phyloP scores from a whole-genome alignment of 805 yeast species.

The Starmerella floris region DNA sequence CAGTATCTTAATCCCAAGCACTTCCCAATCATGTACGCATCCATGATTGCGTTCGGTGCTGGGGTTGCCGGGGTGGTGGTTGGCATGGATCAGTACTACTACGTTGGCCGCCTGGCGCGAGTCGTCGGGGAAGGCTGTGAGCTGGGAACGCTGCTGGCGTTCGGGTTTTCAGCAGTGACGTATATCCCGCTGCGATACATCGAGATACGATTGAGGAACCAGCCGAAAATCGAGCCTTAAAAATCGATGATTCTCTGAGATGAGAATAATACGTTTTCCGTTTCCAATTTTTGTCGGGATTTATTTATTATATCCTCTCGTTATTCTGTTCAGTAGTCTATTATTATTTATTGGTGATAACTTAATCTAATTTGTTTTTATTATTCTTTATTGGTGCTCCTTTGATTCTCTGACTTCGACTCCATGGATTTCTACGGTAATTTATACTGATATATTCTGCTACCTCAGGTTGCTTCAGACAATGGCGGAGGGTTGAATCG shows the following conservation, averaged over 20 bases:
- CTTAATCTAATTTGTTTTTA: too few species aligned
- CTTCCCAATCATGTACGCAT: slow-evolving; percentile 61
- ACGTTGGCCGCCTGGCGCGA: slow-evolving; percentile 61
- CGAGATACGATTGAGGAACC: slow-evolving; percentile 42
- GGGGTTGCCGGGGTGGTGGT: slow-evolving; percentile 75
- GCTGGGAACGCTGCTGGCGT: slow-evolving; percentile 64
- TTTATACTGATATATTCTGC: too few species aligned
- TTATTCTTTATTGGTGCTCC: too few species aligned
- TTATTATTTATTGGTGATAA: too few species aligned
- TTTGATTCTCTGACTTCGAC: too few species aligned
- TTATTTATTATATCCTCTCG: background rate
- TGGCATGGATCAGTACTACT: slow-evolving; percentile 82
- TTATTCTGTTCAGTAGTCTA: too few species aligned
- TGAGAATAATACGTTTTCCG: too few species aligned
- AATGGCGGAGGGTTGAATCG: too few species aligned
- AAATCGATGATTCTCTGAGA: too few species aligned
- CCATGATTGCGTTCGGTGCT: slow-evolving; percentile 46
- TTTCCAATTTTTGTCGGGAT: too few species aligned
- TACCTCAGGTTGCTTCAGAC: too few species aligned
- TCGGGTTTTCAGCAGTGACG: slow-evolving; percentile 52
- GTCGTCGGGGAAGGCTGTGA: slow-evolving; percentile 61
- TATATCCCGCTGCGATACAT: slow-evolving; percentile 55
- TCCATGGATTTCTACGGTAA: too few species aligned
- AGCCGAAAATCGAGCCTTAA: slow-evolving; percentile 14
- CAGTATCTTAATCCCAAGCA: slow-evolving; percentile 53